phyloP scores from a whole-genome alignment of 2,329 filamentous ascomycete genomes.

The Aspergillus sp. region DNA sequence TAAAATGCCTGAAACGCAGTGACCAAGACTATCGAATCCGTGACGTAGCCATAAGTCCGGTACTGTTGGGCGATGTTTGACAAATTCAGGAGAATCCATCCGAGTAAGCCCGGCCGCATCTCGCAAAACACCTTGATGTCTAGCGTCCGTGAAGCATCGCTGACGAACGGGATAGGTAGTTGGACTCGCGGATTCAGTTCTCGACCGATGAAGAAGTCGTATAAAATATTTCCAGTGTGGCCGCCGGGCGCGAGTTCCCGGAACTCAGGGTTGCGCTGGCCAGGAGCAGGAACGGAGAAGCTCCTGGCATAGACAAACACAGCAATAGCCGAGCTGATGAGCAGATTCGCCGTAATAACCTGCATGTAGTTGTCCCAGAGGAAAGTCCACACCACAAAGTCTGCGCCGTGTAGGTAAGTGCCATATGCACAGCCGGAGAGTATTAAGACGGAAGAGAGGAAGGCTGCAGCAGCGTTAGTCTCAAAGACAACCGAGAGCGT shows the following conservation, averaged over 20 bases:
- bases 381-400: conserved; percentile 85
- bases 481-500: conserved; percentile 2
- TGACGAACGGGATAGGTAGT: conserved; percentile 60
- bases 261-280: conserved; percentile 56
- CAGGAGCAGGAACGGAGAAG: conserved; percentile 60
- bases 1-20: conserved; percentile 72
- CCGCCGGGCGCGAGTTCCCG: conserved; percentile 77
- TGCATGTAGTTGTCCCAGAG: conserved; percentile 86
- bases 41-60: conserved; percentile 69
- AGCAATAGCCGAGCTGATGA: conserved; percentile 64
- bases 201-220: conserved; percentile 94
- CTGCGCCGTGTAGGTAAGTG: conserved; percentile 64
- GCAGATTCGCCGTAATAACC: conserved; percentile 70
- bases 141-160: conserved; percentile 51
- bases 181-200: conserved; percentile 82
- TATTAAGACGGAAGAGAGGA: conserved; percentile 64
- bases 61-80: conserved; percentile 84
- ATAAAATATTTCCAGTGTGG: conserved; percentile 72
- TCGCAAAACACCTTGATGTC: conserved; percentile 89
- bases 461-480: conserved; percentile 44
- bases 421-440: conserved; percentile 63
- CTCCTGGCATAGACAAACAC: conserved; percentile 72
- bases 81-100: conserved; percentile 78
- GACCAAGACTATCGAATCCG: conserved; percentile 76
- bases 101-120: conserved; percentile 81